These are phyloP conservation scores for Ampelocalamus luodianensis DNA, from an alignment of 176 grass and related monocot species.

Conservation along the genomic window DNA sequence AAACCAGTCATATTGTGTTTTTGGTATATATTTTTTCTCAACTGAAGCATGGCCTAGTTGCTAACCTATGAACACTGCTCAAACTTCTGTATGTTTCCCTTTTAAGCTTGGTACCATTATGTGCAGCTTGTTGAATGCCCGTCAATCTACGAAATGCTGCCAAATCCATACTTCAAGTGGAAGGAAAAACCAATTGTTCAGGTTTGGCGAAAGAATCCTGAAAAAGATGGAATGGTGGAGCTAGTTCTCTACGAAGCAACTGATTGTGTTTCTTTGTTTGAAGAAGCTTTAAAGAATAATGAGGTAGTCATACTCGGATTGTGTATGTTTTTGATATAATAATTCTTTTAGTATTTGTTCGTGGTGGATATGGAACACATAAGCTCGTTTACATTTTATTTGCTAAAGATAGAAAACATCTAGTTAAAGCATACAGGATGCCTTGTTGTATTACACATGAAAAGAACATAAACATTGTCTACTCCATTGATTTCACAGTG, in stretches of 20 bases:
- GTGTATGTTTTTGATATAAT: background rate
- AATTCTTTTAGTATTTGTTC: background rate
- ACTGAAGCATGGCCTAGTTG: no score
- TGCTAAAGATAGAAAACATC: background rate
- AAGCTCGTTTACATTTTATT: background rate
- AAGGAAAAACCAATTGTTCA: constrained; percentile 68
- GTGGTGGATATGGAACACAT: background rate
- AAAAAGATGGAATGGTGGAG: constrained; percentile 57
- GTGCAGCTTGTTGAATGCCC: constrained; percentile 87
- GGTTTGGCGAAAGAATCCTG: constrained; percentile 77
- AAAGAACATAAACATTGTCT: background rate
- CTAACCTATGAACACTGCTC: background rate
- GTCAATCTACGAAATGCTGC: constrained; percentile 90
- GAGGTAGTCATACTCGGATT: constrained; percentile 54
- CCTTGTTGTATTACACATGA: background rate
- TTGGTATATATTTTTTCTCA: no score
- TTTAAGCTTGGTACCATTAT: constrained; percentile 11
- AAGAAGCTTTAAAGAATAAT: constrained; percentile 90
- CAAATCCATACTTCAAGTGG: constrained; percentile 82
- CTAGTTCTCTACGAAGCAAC: constrained; percentile 66
- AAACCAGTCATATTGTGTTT: background rate
- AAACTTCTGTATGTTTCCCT: background rate
- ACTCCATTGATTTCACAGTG: constrained; percentile 2
- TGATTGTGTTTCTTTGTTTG: constrained; percentile 75
- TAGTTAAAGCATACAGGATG: background rate